Conservation (phyloP, 805 yeast species). For the Kazachstania bromeliacearum region DNA sequence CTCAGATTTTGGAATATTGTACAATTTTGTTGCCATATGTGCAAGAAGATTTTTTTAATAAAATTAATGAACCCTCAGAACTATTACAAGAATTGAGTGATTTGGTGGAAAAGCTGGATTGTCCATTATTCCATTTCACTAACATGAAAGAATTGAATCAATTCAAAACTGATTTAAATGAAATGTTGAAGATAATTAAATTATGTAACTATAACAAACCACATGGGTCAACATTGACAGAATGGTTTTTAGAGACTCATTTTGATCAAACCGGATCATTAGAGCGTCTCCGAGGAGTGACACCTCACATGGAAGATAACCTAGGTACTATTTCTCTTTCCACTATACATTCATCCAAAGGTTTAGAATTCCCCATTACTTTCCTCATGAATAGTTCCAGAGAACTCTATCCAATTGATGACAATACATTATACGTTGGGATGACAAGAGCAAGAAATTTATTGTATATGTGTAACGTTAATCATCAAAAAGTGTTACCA, state of each 20-base stretch:
- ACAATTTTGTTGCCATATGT: slow-evolving; percentile 14
- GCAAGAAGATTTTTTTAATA: background rate
- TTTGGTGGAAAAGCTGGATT: slow-evolving; percentile 30
- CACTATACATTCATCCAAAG: slow-evolving; percentile 68
- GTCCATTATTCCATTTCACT: slow-evolving; percentile 16
- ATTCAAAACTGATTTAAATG: slow-evolving; percentile 25
- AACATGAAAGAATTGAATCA: slow-evolving; percentile 14
- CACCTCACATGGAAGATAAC: background rate
- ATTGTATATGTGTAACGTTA: slow-evolving; percentile 24
- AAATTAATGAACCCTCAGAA: slow-evolving; percentile 27
- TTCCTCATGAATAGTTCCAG: slow-evolving; percentile 34
- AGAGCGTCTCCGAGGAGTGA: no score
- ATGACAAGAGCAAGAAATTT: slow-evolving; percentile 48
- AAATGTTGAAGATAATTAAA: slow-evolving; percentile 32
- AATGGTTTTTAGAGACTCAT: slow-evolving; percentile 29
- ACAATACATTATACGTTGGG: slow-evolving; percentile 52
- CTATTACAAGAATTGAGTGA: slow-evolving; percentile 30
- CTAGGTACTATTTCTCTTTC: slow-evolving; percentile 30
- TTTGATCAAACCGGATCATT: slow-evolving; percentile 14
- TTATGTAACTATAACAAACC: slow-evolving; percentile 21
- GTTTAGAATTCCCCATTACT: slow-evolving; percentile 63
- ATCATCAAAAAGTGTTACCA: slow-evolving; percentile 3
- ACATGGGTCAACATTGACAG: slow-evolving; percentile 15
- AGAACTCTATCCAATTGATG: slow-evolving; percentile 26
- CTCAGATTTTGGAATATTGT: slow-evolving; percentile 24